Percentiles rank a stretch among this genome's conserved stretches.
These are phyloP conservation scores for Lantana camara DNA, from an alignment of 257 asterid genomes.

Conservation along the genomic window DNA sequence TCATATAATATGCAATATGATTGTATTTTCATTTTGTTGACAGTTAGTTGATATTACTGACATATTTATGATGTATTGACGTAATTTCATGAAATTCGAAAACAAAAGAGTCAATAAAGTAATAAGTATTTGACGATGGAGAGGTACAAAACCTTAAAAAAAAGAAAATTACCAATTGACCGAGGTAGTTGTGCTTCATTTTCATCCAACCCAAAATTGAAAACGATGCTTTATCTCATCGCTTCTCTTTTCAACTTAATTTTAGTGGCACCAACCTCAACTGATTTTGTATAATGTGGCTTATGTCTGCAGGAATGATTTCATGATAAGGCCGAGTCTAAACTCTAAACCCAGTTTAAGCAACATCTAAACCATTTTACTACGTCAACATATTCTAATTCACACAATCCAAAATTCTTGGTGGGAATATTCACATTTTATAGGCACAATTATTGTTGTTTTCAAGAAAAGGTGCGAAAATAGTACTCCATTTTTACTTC, in stretches of 20 bases:
- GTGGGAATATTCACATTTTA: not conserved
- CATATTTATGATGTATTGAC: too few species aligned
- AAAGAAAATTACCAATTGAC: not conserved
- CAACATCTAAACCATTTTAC: too few species aligned
- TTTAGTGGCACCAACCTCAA: slow-evolving; percentile 1
- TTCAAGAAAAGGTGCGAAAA: too few species aligned
- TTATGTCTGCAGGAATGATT: slow-evolving; percentile 4
- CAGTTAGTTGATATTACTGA: too few species aligned
- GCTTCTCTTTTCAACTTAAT: too few species aligned
- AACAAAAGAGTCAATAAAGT: not conserved
- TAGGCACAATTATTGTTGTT: not conserved
- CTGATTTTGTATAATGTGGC: not conserved
- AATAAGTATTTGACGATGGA: not conserved
- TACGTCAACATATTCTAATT: too few species aligned
- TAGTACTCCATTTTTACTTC: too few species aligned
- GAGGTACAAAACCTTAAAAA: not conserved
- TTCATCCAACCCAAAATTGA: slow-evolving; percentile 29
- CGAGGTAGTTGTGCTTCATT: slow-evolving; percentile 25
- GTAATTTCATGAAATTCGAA: too few species aligned
- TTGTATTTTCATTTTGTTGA: too few species aligned
- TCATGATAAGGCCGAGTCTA: too few species aligned
- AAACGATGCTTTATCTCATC: slow-evolving; percentile 21
- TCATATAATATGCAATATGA: not conserved
- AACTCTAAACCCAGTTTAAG: not conserved
- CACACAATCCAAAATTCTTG: too few species aligned